These are phyloP conservation scores for Botrytis tulipae DNA, from an alignment of 2,329 filamentous ascomycete species.

Conservation along the genomic window DNA sequence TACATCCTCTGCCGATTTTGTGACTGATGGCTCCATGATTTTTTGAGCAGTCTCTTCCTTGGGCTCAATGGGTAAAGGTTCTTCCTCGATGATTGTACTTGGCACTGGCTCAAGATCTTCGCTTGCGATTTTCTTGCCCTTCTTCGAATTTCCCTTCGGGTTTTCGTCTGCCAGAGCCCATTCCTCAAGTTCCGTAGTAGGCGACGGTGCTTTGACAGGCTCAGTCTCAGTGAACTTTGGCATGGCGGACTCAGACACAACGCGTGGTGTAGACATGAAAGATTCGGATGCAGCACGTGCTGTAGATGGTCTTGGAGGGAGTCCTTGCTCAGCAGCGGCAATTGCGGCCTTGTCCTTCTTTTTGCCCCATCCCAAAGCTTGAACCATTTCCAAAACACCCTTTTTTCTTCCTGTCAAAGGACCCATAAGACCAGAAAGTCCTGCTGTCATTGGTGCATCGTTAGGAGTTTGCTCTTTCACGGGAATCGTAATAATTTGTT, in stretches of 20 bases:
- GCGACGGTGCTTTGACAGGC: not conserved
- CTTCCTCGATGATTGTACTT: not conserved
- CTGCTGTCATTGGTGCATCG: slow-evolving; percentile 14
- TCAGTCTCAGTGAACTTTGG: not conserved
- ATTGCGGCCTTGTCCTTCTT: slow-evolving; percentile 15
- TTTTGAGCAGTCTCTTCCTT: not conserved
- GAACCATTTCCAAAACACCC: slow-evolving; percentile 21
- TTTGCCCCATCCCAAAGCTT: slow-evolving; percentile 19
- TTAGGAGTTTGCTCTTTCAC: not conserved
- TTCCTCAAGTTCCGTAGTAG: slow-evolving; percentile 8
- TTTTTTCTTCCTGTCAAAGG: slow-evolving; percentile 15
- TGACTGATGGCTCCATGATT: not conserved
- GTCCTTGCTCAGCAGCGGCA: slow-evolving; percentile 9
- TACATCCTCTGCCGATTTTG: not conserved
- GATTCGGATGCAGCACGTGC: slow-evolving; percentile 10
- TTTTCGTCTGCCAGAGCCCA: slow-evolving; percentile 38
- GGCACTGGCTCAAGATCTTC: not conserved
- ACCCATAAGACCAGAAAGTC: slow-evolving; percentile 6
- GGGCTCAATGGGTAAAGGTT: not conserved
- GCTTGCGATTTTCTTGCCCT: slow-evolving; percentile 1
- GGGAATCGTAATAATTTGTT: slow-evolving; percentile 14
- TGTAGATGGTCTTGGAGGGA: slow-evolving; percentile 13
- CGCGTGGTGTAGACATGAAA: not conserved
- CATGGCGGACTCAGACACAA: not conserved
- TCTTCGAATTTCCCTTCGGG: slow-evolving; percentile 44